Conservation (phyloP, 1,139 yeast genomes). For the Taphrina confusa region DNA sequence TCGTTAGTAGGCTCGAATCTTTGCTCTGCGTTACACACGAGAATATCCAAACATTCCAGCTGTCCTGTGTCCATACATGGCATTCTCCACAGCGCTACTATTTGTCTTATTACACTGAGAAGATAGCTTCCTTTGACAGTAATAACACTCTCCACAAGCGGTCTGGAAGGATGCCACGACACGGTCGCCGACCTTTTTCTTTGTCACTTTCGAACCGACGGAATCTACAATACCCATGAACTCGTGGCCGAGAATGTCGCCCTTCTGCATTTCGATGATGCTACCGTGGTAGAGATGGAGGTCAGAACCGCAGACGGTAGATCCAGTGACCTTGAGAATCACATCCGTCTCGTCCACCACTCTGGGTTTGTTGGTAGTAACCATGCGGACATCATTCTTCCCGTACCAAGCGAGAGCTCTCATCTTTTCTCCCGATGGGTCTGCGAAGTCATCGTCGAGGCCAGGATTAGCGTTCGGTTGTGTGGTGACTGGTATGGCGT, state of each 20-base stretch:
- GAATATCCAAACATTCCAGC: conserved; percentile 38
- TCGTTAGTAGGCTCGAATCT: not conserved
- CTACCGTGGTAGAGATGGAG: conserved; percentile 45
- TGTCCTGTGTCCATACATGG: conserved; percentile 35
- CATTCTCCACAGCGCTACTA: conserved; percentile 29
- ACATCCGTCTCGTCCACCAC: conserved; percentile 51
- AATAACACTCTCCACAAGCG: conserved; percentile 55
- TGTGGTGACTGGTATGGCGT: conserved; percentile 12
- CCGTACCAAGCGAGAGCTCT: conserved; percentile 37
- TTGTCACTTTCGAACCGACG: conserved; percentile 47
- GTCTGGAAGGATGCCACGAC: conserved; percentile 53
- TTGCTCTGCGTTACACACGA: too few relatives aligned
- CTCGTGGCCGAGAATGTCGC: conserved; percentile 59
- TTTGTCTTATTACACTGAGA: conserved; percentile 48
- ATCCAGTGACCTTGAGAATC: conserved; percentile 50
- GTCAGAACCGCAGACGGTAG: conserved; percentile 56
- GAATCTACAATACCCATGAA: conserved; percentile 54
- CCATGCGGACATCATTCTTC: conserved; percentile 32
- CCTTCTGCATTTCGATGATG: conserved; percentile 47
- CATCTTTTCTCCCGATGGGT: conserved; percentile 33
- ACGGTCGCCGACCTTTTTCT: conserved; percentile 52
- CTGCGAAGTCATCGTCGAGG: conserved; percentile 14
- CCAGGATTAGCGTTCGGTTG: conserved; percentile 31
- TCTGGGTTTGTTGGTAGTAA: conserved; percentile 49
- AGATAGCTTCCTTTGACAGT: conserved; percentile 42